Evolutionary conservation across 1,139 yeast genomes (phyloP).

Genomic region (Pneumocystis murina): DNA sequence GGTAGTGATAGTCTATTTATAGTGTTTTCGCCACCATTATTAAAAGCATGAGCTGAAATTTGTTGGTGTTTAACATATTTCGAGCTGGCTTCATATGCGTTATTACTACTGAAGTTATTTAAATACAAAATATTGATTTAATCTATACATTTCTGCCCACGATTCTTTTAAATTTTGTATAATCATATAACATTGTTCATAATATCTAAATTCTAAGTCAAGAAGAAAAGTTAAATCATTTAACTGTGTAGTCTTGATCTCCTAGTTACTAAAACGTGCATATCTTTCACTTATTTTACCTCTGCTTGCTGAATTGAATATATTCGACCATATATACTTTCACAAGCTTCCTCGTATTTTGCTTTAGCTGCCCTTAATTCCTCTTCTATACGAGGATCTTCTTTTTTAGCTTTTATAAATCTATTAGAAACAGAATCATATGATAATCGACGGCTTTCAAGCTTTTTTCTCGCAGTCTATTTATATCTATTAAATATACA

Average conservation of each 20-base stretch:
- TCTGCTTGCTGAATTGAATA: constrained; percentile 17
- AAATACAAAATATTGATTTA: neutral
- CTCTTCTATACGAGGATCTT: constrained; percentile 18
- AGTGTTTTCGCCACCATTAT: neutral
- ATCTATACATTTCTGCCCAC: neutral
- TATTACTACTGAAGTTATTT: neutral
- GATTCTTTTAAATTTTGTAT: neutral
- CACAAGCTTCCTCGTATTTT: constrained; percentile 18
- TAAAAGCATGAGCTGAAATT: neutral
- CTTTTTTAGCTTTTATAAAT: constrained; percentile 16
- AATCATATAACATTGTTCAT: neutral
- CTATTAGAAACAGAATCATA: constrained; percentile 17
- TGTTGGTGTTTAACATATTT: neutral
- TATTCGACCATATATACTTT: constrained; percentile 17
- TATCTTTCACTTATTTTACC: neutral
- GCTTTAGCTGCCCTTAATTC: constrained; percentile 18
- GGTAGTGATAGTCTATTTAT: neutral
- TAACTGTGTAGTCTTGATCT: neutral
- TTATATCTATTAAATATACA: neutral
- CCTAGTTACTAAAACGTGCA: neutral
- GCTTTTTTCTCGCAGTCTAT: constrained; percentile 14
- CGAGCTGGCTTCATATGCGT: neutral
- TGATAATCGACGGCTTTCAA: constrained; percentile 18
- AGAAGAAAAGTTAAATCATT: neutral
- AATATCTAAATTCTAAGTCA: neutral